These are phyloP conservation scores for Vigna hirtella DNA, from an alignment of 306 rosid species.

Conservation along the genomic window DNA sequence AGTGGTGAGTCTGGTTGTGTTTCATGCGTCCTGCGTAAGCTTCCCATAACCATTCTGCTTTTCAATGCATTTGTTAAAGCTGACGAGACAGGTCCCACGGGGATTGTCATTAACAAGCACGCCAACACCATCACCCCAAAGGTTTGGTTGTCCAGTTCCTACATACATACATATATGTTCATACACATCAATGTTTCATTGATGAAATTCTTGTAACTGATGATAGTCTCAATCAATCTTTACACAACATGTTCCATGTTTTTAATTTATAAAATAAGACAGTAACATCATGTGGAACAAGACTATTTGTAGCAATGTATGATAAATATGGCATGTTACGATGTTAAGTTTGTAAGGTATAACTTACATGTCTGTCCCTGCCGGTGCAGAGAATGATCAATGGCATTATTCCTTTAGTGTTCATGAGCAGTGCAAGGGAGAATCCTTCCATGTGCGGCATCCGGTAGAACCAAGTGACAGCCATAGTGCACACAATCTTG, in stretches of 20 bases:
- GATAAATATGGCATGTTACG: neutral
- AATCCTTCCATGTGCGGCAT: constrained; percentile 47
- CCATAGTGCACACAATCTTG: constrained; percentile 35
- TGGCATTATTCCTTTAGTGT: constrained; percentile 51
- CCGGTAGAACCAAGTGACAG: constrained; percentile 22
- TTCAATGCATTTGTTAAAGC: neutral
- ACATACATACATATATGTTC: neutral
- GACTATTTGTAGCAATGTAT: neutral
- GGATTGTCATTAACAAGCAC: constrained; percentile 50
- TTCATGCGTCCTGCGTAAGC: constrained; percentile 28
- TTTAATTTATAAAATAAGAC: too few relatives aligned
- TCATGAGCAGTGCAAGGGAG: constrained; percentile 52
- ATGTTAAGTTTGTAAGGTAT: constrained; percentile 13
- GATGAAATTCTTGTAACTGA: too few relatives aligned
- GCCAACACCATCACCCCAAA: constrained; percentile 50
- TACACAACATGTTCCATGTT: too few relatives aligned
- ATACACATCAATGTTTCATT: too few relatives aligned
- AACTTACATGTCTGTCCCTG: constrained; percentile 52
- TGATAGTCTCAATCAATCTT: too few relatives aligned
- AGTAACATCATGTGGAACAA: too few relatives aligned
- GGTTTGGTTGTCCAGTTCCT: constrained; percentile 41
- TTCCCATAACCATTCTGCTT: neutral
- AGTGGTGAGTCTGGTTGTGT: constrained; percentile 45
- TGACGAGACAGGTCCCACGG: constrained; percentile 37
- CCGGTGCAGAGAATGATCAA: constrained; percentile 41